Percentiles rank a stretch among this genome's conserved stretches.
Conservation (phyloP, 2,329 filamentous ascomycete species). For the Purpureocillium takamizusanense region DNA sequence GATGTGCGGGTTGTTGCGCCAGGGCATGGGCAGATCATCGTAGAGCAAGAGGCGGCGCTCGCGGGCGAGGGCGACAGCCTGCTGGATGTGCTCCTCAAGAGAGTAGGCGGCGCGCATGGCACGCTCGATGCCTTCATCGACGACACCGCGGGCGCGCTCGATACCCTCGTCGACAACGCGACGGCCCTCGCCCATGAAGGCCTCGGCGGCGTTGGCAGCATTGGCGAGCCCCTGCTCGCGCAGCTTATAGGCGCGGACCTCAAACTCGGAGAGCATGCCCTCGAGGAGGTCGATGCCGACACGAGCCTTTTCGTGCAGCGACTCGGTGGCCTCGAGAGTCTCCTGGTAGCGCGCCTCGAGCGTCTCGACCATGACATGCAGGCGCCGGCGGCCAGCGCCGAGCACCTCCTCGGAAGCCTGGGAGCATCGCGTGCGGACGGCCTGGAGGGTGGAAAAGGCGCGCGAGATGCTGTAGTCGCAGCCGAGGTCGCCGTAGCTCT, state of each 20-base stretch:
- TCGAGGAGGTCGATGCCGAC: conserved; percentile 84
- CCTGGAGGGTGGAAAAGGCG: conserved; percentile 77
- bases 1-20: conserved; percentile 94
- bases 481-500: conserved; percentile 75
- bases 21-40: conserved; percentile 82
- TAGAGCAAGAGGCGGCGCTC: conserved; percentile 80
- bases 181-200: conserved; percentile 68
- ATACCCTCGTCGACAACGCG: conserved; percentile 74
- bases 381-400: conserved; percentile 72
- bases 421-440: conserved; percentile 80
- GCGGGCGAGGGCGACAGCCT: conserved; percentile 64
- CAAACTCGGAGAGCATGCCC: conserved; percentile 74
- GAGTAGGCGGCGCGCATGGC: conserved; percentile 76
- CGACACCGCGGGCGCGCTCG: conserved; percentile 62
- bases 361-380: conserved; percentile 87
- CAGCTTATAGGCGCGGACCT: conserved; percentile 71
- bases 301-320: conserved; percentile 83
- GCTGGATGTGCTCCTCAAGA: conserved; percentile 76
- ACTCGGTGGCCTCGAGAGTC: conserved; percentile 73
- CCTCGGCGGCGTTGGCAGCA: conserved; percentile 57
- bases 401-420: conserved; percentile 85
- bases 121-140: conserved; percentile 73
- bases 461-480: conserved; percentile 77
- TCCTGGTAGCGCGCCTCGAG: conserved; percentile 83
- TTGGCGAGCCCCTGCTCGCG: conserved; percentile 65